A percentile compares a stretch with the other conserved stretches of the same genome.
Evolutionary conservation across 1,139 yeast genomes (phyloP).

Genomic region (Yamadazyma triangularis): DNA sequence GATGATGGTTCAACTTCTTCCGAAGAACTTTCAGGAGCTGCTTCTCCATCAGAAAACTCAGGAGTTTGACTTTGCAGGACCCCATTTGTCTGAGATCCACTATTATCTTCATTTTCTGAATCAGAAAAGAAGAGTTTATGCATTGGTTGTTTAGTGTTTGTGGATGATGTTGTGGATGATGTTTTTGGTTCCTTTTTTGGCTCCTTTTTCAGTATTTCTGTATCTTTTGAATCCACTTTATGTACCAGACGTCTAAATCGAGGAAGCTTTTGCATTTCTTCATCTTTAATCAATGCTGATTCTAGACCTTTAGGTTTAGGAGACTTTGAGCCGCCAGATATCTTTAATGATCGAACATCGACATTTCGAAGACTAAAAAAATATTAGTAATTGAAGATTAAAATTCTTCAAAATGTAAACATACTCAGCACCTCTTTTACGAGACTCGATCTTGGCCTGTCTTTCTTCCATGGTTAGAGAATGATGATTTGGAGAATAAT

Average conservation of each 20-base stretch:
- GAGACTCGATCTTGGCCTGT: slow-evolving; percentile 19
- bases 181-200: too few species aligned
- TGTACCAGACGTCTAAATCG: slow-evolving; percentile 12
- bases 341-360: slow-evolving; percentile 9
- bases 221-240: not conserved
- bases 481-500: too few species aligned
- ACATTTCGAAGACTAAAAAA: slow-evolving; percentile 9
- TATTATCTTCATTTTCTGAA: not conserved
- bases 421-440: slow-evolving; percentile 43
- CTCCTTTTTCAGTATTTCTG: too few species aligned
- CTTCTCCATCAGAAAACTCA: not conserved
- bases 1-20: not conserved
- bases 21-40: not conserved
- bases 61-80: not conserved
- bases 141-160: not conserved
- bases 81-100: not conserved
- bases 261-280: slow-evolving; percentile 19
- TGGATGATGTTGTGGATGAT: too few species aligned
- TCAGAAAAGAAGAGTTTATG: not conserved
- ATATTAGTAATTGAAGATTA: too few species aligned
- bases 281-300: slow-evolving; percentile 22
- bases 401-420: too few species aligned
- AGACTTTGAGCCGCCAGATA: slow-evolving; percentile 4
- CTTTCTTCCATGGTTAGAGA: slow-evolving; percentile 8
- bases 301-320: slow-evolving; percentile 15